Evolutionary conservation across 2,329 filamentous ascomycete species (phyloP).

Genomic region (Pseudomassariella vexata): DNA sequence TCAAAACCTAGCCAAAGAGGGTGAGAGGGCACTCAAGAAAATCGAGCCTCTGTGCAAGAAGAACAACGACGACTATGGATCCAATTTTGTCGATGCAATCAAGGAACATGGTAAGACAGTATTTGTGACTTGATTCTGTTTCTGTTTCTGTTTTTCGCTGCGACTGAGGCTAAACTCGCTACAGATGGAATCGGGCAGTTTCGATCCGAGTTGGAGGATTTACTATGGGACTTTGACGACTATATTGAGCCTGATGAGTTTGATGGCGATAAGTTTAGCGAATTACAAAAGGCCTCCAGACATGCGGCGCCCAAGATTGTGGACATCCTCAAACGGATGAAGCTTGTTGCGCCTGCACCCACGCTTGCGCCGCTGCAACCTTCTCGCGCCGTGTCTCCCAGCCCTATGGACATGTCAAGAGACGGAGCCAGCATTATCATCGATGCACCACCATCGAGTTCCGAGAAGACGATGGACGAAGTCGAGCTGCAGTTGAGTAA

Average conservation of each 20-base stretch:
- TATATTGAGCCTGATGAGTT: constrained; percentile 44
- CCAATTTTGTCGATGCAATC: constrained; percentile 43
- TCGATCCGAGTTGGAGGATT: constrained; percentile 39
- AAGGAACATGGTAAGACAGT: constrained; percentile 45
- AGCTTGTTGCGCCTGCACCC: constrained; percentile 30
- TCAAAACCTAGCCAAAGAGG: constrained; percentile 39
- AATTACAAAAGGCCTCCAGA: constrained; percentile 41
- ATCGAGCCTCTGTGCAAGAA: constrained; percentile 47
- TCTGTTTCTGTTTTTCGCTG: constrained; percentile 1
- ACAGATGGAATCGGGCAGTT: constrained; percentile 45
- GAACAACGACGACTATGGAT: constrained; percentile 41
- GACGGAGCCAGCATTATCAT: constrained; percentile 10
- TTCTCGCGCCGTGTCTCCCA: constrained; percentile 10
- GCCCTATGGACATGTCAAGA: constrained; percentile 1
- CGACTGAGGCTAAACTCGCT: constrained; percentile 7
- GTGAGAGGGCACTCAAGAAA: constrained; percentile 41
- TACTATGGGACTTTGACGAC: constrained; percentile 54
- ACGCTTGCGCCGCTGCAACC: constrained; percentile 14
- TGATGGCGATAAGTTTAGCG: constrained; percentile 41
- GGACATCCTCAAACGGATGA: constrained; percentile 49
- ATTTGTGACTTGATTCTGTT: constrained; percentile 1
- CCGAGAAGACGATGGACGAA: constrained; percentile 17
- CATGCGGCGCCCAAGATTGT: constrained; percentile 42
- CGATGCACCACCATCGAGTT: constrained; percentile 13
- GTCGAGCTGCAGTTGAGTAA: constrained; percentile 16